Base-by-base conservation (phyloP, 2,329 filamentous ascomycete species). In the Sporothrix luriei region DNA sequence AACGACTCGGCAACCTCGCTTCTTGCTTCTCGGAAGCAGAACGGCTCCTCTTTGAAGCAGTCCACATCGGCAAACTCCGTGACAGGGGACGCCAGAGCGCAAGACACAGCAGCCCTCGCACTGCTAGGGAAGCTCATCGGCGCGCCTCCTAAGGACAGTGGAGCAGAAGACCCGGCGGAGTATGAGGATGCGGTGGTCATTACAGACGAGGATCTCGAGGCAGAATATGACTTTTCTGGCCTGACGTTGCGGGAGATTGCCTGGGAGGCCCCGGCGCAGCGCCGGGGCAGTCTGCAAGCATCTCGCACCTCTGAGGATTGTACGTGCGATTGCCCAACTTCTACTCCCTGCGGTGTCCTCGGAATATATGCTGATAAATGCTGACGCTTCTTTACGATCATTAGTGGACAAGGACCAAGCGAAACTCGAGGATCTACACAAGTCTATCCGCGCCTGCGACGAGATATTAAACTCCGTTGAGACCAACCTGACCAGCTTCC, bases 381-480 rank as follows among this genome's bases (percentile, higher is more conserved):
- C 38, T 55, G 64, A 38, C 69, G 65, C 67, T 21, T 21, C n/a
- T 21, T 43, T 21, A 16, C 16, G 5, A n/a, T 3, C 7, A 11
- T 1, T 73, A 89, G 92, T 93, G 78, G 91, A 95, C 78, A 86
- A 86, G 73, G 92, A 97, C 74, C 92, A 90, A 78, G 84, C 90
- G 76, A 94, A 90, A 76, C 97, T 97, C 75, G 90, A 97, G 78
- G 93, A 96, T 69, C 84, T 99, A 54, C 95, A 98, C 79, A 88
- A 87, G 75, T 96, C 94, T 4, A 98, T 99, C 75, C 80, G 84
- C 77, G 91, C 92, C 66, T 99, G 94, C 81, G 95, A 99, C 79
- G 91, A 97, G 77, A 92, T 98, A 66, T 85, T 98, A 59, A 91
- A 90, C 79, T 97, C 94, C 0, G 95, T 99, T 68, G 94, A 99